A percentile compares a stretch with the other conserved stretches of the same genome.
Evolutionary conservation across 192 early-diverging fungal genomes (phyloP).

Genomic region (Umbelopsis isabellina): DNA sequence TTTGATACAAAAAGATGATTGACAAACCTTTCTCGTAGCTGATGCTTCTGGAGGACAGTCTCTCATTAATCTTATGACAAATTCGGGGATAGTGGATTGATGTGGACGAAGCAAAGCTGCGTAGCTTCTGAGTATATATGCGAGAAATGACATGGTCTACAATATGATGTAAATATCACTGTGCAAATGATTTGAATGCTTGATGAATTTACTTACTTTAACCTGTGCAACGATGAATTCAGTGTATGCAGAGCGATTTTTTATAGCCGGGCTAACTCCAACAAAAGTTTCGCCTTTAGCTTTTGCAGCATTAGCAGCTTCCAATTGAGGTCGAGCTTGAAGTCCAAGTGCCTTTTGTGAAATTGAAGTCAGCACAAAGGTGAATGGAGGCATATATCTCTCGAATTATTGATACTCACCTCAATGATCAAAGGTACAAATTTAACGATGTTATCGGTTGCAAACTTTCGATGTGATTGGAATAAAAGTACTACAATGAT

Average conservation of each 20-base stretch:
- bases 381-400: background rate
- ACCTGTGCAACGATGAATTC: constrained; percentile 97
- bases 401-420: constrained; percentile 42
- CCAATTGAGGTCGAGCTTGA: constrained; percentile 59
- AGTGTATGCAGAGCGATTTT: constrained; percentile 69
- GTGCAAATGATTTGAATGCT: background rate
- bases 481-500: constrained; percentile 97
- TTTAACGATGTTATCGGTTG: constrained; percentile 75
- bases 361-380: background rate
- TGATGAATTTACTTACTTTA: constrained; percentile 60
- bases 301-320: constrained; percentile 51
- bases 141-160: constrained; percentile 94
- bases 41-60: constrained; percentile 94
- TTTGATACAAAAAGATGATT: background rate
- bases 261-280: constrained; percentile 77
- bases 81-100: constrained; percentile 83
- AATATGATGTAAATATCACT: background rate
- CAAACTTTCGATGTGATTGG: constrained; percentile 85
- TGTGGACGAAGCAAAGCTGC: constrained; percentile 68
- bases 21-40: constrained; percentile 80
- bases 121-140: constrained; percentile 90
- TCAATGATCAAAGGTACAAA: constrained; percentile 91
- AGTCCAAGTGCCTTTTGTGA: constrained; percentile 51
- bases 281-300: constrained; percentile 70
- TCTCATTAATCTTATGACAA: constrained; percentile 86